Conservation (phyloP, 1,284 basidiomycete genomes). For the Ustilago loliicola region DNA sequence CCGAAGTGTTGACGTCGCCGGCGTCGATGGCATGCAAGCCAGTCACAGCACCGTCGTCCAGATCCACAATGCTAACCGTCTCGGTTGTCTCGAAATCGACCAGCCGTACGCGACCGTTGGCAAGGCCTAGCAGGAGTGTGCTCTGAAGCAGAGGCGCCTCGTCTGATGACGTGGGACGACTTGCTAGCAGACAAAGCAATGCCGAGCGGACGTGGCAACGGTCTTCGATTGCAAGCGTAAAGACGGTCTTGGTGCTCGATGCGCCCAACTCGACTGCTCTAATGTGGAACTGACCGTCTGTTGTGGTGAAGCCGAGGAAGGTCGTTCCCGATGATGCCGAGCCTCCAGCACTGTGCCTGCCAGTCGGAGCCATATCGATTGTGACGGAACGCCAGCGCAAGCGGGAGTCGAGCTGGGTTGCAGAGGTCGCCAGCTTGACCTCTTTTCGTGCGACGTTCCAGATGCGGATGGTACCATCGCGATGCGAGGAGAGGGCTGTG, state of each 20-base stretch:
- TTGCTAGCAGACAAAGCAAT: conserved; percentile 30
- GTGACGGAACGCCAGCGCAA: conserved; percentile 28
- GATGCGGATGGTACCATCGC: conserved; percentile 44
- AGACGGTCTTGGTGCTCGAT: conserved; percentile 28
- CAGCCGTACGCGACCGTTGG: conserved; percentile 33
- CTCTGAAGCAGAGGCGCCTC: conserved; percentile 33
- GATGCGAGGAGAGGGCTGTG: conserved; percentile 39
- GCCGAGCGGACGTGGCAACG: conserved; percentile 38
- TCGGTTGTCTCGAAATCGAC: conserved; percentile 36
- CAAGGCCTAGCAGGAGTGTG: conserved; percentile 45
- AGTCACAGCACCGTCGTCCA: conserved; percentile 47
- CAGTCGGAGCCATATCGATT: conserved; percentile 7
- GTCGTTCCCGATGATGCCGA: conserved; percentile 7
- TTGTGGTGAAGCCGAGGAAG: conserved; percentile 34
- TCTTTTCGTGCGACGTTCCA: conserved; percentile 34
- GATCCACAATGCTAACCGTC: conserved; percentile 34
- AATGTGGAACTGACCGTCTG: conserved; percentile 40
- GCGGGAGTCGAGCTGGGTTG: conserved; percentile 35
- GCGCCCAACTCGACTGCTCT: conserved; percentile 24
- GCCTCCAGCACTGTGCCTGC: background rate
- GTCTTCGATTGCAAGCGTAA: conserved; percentile 30
- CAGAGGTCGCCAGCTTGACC: conserved; percentile 14
- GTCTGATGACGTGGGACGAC: conserved; percentile 25
- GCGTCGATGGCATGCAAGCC: conserved; percentile 17
- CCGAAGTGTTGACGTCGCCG: conserved; percentile 26